These are phyloP conservation scores for Suhomyces kunorum DNA, from an alignment of 1,139 yeast genomes.

Conservation along the genomic window DNA sequence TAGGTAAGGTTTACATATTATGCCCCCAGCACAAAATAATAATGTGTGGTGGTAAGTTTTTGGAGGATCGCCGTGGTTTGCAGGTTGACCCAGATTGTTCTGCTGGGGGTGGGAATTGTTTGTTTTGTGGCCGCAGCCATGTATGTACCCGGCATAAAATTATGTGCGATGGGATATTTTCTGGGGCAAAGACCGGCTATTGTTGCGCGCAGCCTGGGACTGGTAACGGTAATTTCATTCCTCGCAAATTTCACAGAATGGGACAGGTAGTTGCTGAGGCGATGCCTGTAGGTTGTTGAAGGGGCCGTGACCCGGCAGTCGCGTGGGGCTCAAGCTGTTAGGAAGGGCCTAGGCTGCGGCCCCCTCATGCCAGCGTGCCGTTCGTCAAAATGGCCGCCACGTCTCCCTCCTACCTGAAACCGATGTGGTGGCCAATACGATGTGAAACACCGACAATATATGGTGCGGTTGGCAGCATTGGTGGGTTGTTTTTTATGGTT, in stretches of 20 bases:
- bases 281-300: neutral
- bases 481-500: neutral
- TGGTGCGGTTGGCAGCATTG: constrained; percentile 3
- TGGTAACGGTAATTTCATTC: constrained; percentile 5
- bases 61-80: constrained; percentile 3
- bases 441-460: neutral
- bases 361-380: too few relatives aligned
- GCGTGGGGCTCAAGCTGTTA: neutral
- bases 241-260: neutral
- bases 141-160: constrained; percentile 4
- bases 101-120: constrained; percentile 4
- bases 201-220: neutral
- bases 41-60: constrained; percentile 3
- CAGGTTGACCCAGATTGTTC: constrained; percentile 7
- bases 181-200: neutral
- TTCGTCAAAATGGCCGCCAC: neutral
- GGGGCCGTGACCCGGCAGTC: neutral
- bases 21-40: constrained; percentile 3
- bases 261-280: neutral
- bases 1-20: constrained; percentile 7
- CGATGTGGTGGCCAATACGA: neutral
- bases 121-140: constrained; percentile 6
- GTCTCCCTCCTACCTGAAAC: neutral
- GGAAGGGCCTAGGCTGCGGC: neutral
- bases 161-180: neutral